Base-by-base conservation (phyloP, 192 early-diverging fungal genomes). In the Backusella tuberculispora region DNA sequence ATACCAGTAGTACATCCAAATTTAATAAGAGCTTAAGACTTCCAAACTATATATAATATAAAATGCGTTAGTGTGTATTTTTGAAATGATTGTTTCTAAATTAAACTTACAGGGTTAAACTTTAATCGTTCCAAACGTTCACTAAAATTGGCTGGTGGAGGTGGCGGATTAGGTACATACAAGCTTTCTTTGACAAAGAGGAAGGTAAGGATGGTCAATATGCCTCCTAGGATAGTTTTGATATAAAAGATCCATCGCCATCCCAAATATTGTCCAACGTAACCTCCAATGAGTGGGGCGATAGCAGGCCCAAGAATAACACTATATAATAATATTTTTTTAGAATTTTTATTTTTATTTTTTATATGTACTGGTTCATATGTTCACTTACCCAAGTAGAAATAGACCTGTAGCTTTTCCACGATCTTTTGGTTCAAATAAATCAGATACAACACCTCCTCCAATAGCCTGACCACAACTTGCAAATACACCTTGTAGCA, bases 141-240 rank as follows among this genome's bases (percentile, higher is more conserved):
- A 19, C 38, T 77, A n/a, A 48, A 50, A 68, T 43, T 74, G 8
- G 26, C 6, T 14, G 64, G 47, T 24, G 46, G 65, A 26, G 29
- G 44, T 21, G 50, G 38, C 7, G 68, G 19, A 34, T 69, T 69
- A 24, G 76, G 76, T 10, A 37, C 19, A 41, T 79, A 74, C 17
- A 79, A 81, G 0, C 89, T 92, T 74, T 92, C 91, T 15, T 90
- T 87, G 66, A 90, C 63, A 29, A 87, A 83, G 69, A 90, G 81
- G n/a, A 84, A 75, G 0, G 81, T 82, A 15, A 85, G 38, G 17
- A 88, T 60, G 26, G 83, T 64, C 66, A 90, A 74, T 14, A 81
- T 40, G 1, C 86, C 89, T 67, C 83, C 82, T 69, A 88, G 78
- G 17, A 90, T 90, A 3, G 83, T 64, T 41, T 85, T 81, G 15